Base-by-base conservation (phyloP, 176 grass and related monocot genomes). In the Oryza brachyantha region DNA sequence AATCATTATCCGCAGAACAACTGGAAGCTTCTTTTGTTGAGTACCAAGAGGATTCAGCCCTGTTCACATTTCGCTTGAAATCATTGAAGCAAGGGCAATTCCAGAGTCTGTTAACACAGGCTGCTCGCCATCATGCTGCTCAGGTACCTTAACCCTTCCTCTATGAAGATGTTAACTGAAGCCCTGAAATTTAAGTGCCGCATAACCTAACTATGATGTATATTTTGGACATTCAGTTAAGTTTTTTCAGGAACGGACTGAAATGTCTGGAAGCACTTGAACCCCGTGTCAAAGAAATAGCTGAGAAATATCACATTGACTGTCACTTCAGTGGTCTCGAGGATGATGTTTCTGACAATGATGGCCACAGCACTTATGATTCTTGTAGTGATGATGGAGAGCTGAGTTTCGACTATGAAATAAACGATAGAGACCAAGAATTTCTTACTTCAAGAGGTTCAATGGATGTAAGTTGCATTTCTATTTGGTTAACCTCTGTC, bases 31-130 rank as follows among this genome's bases (percentile, higher is more conserved):
- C 91, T 70, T 74, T 88, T 29, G 46, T 77, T 40, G 89, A 94
- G 48, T 97, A 93, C 71, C 84, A 92, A 83, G 91, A 97, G 52
- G 89, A 92, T 81, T 87, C 89, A 3, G 74, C 91, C 14, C 70
- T 92, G 57, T 97, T 97, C 72, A 78, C 90, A 73, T 94, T 94
- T 82, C 88, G 94, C 61, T 81, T 94, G 70, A 94, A 97, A 85
- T 97, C 94, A 24, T 81, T 97, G 73, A 91, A 91, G 82, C 94
- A 97, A 92, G 94, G 91, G 25, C 94, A 94, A 79, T 92, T 87
- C 26, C 86, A 88, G 59, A 97, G 94, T 75, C 87, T 94, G 66
- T 79, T 94, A 35, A 97, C 91, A 55, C 94, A 94, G 74, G 94
- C 91, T 66, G 80, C 95, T 76, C 87, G 95, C 16, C 91, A 97